These are phyloP conservation scores for Pistacia vera DNA, from an alignment of 345 rosid species.

Conservation along the genomic window DNA sequence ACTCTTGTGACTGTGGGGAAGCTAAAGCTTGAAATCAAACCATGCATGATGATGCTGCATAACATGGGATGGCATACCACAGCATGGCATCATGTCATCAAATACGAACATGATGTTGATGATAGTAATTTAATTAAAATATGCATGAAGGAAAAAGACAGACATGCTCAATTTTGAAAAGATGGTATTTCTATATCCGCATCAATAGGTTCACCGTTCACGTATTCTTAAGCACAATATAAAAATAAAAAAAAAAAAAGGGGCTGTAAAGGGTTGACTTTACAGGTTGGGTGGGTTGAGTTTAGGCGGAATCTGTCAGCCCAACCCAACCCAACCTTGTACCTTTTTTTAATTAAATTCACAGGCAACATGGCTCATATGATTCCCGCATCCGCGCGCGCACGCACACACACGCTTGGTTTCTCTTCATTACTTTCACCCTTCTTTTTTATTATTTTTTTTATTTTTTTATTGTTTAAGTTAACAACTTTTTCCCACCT, in stretches of 20 bases:
- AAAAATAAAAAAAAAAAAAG: not conserved
- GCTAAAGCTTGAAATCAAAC: not conserved
- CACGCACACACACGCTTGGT: not conserved
- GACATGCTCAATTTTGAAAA: conserved; percentile 36
- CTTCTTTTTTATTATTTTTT: too few species aligned
- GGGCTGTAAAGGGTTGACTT: conserved; percentile 41
- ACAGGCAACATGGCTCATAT: conserved; percentile 3
- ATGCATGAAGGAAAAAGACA: conserved; percentile 28
- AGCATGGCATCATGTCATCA: too few species aligned
- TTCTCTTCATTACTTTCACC: not conserved
- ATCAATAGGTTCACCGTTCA: conserved; percentile 45
- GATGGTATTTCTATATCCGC: conserved; percentile 43
- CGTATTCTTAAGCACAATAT: conserved; percentile 37
- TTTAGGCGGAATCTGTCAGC: conserved; percentile 29
- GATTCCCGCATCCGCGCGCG: not conserved
- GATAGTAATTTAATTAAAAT: not conserved
- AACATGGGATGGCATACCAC: too few species aligned
- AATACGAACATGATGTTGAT: not conserved
- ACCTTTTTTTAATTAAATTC: conserved; percentile 22
- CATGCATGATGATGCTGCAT: not conserved
- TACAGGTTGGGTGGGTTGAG: conserved; percentile 24
- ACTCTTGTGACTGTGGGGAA: not conserved
- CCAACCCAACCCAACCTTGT: not conserved
- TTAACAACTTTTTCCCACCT: too few species aligned
- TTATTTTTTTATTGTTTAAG: too few species aligned